Evolutionary conservation across 2,329 filamentous ascomycete genomes (phyloP).

Genomic region (Trichophyton verrucosum): DNA sequence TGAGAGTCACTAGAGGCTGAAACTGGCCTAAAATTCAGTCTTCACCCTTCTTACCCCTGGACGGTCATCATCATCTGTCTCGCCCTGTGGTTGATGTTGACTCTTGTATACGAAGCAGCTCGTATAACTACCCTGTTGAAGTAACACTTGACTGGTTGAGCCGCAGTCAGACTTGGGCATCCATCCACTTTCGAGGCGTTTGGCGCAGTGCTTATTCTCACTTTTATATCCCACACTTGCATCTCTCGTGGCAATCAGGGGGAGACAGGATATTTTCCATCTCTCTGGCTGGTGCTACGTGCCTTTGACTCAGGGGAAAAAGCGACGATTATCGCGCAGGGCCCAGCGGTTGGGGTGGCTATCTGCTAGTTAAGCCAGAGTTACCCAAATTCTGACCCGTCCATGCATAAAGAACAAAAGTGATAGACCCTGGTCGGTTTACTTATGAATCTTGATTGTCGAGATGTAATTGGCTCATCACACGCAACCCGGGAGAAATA

Average conservation of each 20-base stretch:
- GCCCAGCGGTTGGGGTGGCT: not conserved
- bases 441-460: not conserved
- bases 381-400: not conserved
- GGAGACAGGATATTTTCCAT: not conserved
- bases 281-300: not conserved
- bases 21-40: too few species aligned
- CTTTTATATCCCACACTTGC: not conserved
- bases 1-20: too few species aligned
- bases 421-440: not conserved
- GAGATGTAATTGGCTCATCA: not conserved
- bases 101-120: too few species aligned
- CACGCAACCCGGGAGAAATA: not conserved
- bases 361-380: not conserved
- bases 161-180: too few species aligned
- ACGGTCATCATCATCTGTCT: too few species aligned
- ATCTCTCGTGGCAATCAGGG: not conserved
- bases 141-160: too few species aligned
- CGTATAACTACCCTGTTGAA: too few species aligned
- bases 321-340: not conserved
- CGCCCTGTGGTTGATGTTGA: too few species aligned
- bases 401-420: not conserved
- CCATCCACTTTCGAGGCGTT: too few species aligned
- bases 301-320: not conserved
- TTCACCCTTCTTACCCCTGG: too few species aligned
- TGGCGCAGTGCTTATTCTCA: not conserved